Conservation (phyloP, 306 rosid genomes). For the Rosa persica region DNA sequence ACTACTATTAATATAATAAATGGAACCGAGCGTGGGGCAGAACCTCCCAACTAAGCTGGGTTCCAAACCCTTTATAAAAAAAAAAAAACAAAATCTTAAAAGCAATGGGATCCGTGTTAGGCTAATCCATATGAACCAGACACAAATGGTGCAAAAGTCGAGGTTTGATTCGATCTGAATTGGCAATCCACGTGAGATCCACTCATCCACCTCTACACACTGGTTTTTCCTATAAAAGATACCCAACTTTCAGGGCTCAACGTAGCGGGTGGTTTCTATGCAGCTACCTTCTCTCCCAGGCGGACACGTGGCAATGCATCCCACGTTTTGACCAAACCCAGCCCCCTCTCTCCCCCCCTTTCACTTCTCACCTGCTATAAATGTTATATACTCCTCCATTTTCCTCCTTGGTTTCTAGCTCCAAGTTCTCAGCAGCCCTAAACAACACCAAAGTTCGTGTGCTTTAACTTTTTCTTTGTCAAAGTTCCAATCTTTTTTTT, state of each 20-base stretch:
- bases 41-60: no score
- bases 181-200: constrained; percentile 6
- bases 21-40: no score
- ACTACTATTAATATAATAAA: no score
- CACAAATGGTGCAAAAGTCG: neutral
- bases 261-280: constrained; percentile 25
- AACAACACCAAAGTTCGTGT: neutral
- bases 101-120: neutral
- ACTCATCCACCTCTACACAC: neutral
- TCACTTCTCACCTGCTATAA: neutral
- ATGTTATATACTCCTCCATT: neutral
- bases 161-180: neutral
- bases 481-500: constrained; percentile 2
- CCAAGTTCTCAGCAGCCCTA: neutral
- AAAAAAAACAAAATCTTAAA: neutral
- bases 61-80: no score
- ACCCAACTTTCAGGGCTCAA: constrained; percentile 26
- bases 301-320: constrained; percentile 19
- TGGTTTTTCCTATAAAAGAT: neutral
- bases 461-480: neutral
- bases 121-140: constrained; percentile 3
- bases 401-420: constrained; percentile 2
- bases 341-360: constrained; percentile 4
- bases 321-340: constrained; percentile 22
- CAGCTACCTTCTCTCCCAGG: constrained; percentile 41